Conservation (phyloP, 2,329 filamentous ascomycete genomes). For the Cladosporium halotolerans region DNA sequence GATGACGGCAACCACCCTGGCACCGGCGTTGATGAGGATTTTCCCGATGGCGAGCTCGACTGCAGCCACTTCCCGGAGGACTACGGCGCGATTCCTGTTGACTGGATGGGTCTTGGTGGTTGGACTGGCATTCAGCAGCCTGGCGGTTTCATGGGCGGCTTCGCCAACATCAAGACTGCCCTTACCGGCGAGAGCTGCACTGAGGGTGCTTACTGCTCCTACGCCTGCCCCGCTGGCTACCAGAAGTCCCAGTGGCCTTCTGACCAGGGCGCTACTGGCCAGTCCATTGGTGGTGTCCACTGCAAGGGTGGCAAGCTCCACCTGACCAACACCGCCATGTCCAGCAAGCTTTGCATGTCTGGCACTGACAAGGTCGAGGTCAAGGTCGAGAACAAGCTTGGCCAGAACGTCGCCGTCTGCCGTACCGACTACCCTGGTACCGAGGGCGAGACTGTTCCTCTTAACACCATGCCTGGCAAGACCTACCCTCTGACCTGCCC, state of each 20-base stretch:
- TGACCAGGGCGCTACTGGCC: constrained; percentile 68
- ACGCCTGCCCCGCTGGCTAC: constrained; percentile 85
- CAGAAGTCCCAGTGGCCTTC: constrained; percentile 86
- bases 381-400: constrained; percentile 67
- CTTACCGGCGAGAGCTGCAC: constrained; percentile 57
- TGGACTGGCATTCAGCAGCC: constrained; percentile 70
- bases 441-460: constrained; percentile 78
- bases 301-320: constrained; percentile 74
- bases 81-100: constrained; percentile 69
- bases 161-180: constrained; percentile 57
- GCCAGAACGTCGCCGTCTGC: constrained; percentile 65
- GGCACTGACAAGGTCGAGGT: constrained; percentile 61
- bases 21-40: constrained; percentile 58
- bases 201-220: constrained; percentile 73
- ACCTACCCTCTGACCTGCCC: constrained; percentile 68
- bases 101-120: constrained; percentile 64
- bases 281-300: constrained; percentile 82
- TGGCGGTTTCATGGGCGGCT: constrained; percentile 28
- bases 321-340: constrained; percentile 62
- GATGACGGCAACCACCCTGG: constrained; percentile 22
- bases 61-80: constrained; percentile 70
- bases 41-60: constrained; percentile 66
- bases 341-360: constrained; percentile 65
- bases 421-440: constrained; percentile 94
- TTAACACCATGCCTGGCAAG: constrained; percentile 54